Evolutionary conservation across 2,329 filamentous ascomycete genomes (phyloP), one percentile per base, ranked within the genome.

Genomic region (Arthrinium puccinioides): DNA sequence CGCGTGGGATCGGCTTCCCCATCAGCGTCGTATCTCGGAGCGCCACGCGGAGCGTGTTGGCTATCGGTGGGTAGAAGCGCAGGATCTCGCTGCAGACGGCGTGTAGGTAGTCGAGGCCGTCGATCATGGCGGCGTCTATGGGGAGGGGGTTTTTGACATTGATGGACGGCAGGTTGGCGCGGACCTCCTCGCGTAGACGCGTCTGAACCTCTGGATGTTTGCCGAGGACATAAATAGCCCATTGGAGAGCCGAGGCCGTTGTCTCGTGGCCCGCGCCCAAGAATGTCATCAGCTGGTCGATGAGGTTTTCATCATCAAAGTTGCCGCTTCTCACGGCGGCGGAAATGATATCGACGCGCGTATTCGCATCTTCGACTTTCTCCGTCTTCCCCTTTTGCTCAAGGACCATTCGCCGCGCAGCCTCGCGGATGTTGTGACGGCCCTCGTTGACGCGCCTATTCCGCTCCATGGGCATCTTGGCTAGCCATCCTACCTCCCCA

Each of bases 381-480:
- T 64, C 67, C 28, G 56, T 67, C 51, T 82, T 80, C n/a, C n/a
- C n/a, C 66, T 94, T 94, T 43, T 79, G 67, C 10, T 37, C 42
- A 48, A 96, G 80, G 24, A 95, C 68, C 28, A 82, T 69, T 2
- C 70, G 67, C 44, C 85, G 87, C 1, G 79, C 71, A 19, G 67
- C 60, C 32, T n/a, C 84, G 80, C 51, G 90, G 81, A 30, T 71
- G 65, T 6, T 54, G 52, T 8, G 72, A 65, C 1, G 81, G 13
- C 30, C 30, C 79, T 5, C 61, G 61, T 6, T 67, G 53, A 19
- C 88, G 64, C 13, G 81, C 72, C 13, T 63, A 60, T 90, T 94
- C 41, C 80, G 74, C 46, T 79, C 71, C 19, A 90, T 47, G 0
- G 90, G 89, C n/a, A n/a, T n/a, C n/a, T n/a, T n/a, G n/a, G n/a